phyloP scores from a whole-genome alignment of 2,329 filamentous ascomycete genomes.

The Diaporthe caulivora region DNA sequence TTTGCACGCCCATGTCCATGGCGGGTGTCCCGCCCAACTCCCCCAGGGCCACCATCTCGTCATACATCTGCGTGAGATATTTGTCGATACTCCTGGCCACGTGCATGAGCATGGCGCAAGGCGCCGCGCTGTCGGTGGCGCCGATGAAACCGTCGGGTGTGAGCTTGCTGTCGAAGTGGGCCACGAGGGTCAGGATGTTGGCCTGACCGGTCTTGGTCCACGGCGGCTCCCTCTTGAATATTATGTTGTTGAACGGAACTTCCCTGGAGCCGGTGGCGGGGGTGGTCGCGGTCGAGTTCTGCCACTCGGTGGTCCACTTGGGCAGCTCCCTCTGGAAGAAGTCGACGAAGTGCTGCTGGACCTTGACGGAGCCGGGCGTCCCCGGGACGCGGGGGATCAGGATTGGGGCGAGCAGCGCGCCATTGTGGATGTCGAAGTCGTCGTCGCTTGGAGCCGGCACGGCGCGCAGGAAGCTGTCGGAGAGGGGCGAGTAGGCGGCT shows the following conservation, averaged over 20 bases:
- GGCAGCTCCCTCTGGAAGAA: slow-evolving; percentile 85
- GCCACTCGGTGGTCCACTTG: slow-evolving; percentile 82
- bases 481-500: slow-evolving; percentile 66
- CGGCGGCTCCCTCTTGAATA: slow-evolving; percentile 89
- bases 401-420: slow-evolving; percentile 85
- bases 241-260: slow-evolving; percentile 88
- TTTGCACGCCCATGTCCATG: slow-evolving; percentile 86
- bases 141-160: slow-evolving; percentile 89
- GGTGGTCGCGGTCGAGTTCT: slow-evolving; percentile 90
- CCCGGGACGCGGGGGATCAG: slow-evolving; percentile 90
- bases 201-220: slow-evolving; percentile 82
- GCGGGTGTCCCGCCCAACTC: slow-evolving; percentile 69
- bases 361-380: slow-evolving; percentile 78
- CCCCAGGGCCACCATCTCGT: slow-evolving; percentile 73
- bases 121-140: slow-evolving; percentile 92
- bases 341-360: slow-evolving; percentile 83
- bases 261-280: slow-evolving; percentile 78
- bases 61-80: slow-evolving; percentile 86
- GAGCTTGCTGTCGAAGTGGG: slow-evolving; percentile 92
- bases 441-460: slow-evolving; percentile 77
- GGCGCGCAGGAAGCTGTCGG: slow-evolving; percentile 78
- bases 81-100: slow-evolving; percentile 83
- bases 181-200: slow-evolving; percentile 85
- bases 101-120: slow-evolving; percentile 94
- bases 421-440: slow-evolving; percentile 83